These are phyloP conservation scores for Mycena maculata DNA, from an alignment of 768 basidiomycete genomes.

Conservation along the genomic window DNA sequence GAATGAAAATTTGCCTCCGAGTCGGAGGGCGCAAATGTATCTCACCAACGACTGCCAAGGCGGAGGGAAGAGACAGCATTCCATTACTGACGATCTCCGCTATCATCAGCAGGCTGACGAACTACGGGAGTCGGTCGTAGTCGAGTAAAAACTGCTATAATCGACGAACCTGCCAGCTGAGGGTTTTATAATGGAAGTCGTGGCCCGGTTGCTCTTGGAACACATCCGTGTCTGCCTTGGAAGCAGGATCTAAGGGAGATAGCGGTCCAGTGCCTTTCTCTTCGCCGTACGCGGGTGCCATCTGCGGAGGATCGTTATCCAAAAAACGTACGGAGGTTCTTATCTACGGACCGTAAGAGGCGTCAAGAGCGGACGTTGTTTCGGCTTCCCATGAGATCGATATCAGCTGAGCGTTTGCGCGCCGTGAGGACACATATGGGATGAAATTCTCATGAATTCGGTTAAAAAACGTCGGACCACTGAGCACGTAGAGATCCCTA, in stretches of 20 bases:
- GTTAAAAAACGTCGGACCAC: too few relatives aligned
- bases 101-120: constrained; percentile 64
- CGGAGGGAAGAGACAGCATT: constrained; percentile 63
- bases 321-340: background rate
- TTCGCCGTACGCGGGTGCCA: constrained; percentile 11
- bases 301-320: background rate
- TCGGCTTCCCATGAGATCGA: too few relatives aligned
- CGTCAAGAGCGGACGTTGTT: too few relatives aligned
- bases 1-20: background rate
- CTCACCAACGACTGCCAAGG: constrained; percentile 63
- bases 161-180: constrained; percentile 59
- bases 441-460: background rate
- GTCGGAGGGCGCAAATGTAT: background rate
- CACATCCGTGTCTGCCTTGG: constrained; percentile 47
- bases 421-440: background rate
- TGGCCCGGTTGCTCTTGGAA: constrained; percentile 57
- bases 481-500: too few relatives aligned
- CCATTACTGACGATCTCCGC: constrained; percentile 70
- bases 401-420: too few relatives aligned
- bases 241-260: background rate
- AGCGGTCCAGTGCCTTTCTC: background rate
- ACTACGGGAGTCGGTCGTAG: constrained; percentile 40
- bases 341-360: constrained; percentile 1
- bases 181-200: constrained; percentile 64
- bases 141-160: background rate